phyloP scores from a whole-genome alignment of 2,329 filamentous ascomycete genomes.

The Venturia pyrina region DNA sequence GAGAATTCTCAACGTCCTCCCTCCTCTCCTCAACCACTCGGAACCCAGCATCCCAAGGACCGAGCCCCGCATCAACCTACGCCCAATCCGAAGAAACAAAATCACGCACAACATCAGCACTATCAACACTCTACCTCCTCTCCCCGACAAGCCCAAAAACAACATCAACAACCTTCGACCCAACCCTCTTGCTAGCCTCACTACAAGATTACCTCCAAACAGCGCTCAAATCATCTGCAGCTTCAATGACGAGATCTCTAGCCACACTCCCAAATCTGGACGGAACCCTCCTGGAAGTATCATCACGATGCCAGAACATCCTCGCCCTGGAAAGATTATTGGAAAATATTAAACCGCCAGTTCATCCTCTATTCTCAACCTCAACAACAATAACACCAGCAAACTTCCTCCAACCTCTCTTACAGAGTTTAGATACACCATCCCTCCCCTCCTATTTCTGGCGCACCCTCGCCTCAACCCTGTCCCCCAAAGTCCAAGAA shows the following conservation, averaged over 20 bases:
- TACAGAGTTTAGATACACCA: slow-evolving; percentile 73
- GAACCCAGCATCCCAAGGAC: not conserved
- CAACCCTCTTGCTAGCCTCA: slow-evolving; percentile 62
- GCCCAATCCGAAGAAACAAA: slow-evolving; percentile 64
- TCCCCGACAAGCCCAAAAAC: slow-evolving; percentile 53
- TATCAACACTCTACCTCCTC: slow-evolving; percentile 69
- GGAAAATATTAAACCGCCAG: slow-evolving; percentile 54
- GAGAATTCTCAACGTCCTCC: slow-evolving; percentile 69
- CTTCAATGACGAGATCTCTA: slow-evolving; percentile 64
- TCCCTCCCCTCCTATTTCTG: slow-evolving; percentile 89
- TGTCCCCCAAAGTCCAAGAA: slow-evolving; percentile 72
- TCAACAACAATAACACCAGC: slow-evolving; percentile 13
- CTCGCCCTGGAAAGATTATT: slow-evolving; percentile 78
- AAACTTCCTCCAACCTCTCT: slow-evolving; percentile 61
- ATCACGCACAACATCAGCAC: slow-evolving; percentile 60
- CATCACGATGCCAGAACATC: slow-evolving; percentile 78
- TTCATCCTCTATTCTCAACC: slow-evolving; percentile 51
- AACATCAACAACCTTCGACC: slow-evolving; percentile 43
- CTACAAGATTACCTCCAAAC: slow-evolving; percentile 76
- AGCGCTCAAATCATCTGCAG: slow-evolving; percentile 67
- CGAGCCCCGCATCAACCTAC: slow-evolving; percentile 31
- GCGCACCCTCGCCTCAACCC: slow-evolving; percentile 71
- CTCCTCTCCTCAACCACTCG: slow-evolving; percentile 30
- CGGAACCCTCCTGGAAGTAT: slow-evolving; percentile 69
- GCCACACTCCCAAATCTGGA: slow-evolving; percentile 74